Conservation (phyloP, 1,139 yeast species). For the Pichia cactophila region DNA sequence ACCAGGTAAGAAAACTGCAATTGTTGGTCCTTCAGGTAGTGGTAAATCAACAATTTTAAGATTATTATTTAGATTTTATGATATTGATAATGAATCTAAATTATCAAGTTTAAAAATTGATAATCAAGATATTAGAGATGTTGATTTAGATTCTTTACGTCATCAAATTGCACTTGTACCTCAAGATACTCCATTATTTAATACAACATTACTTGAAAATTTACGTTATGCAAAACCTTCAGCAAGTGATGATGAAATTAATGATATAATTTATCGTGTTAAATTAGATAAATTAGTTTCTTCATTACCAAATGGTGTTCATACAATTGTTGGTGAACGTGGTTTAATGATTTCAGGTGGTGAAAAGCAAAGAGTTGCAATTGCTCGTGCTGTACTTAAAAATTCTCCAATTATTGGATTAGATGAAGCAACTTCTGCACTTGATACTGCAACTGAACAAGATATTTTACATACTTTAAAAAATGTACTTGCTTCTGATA, state of each 20-base stretch:
- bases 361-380: slow-evolving; percentile 91
- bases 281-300: slow-evolving; percentile 55
- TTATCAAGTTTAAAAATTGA: slow-evolving; percentile 74
- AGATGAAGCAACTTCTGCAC: slow-evolving; percentile 95
- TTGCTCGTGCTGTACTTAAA: slow-evolving; percentile 79
- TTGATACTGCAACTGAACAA: slow-evolving; percentile 95
- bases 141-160: slow-evolving; percentile 71
- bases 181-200: slow-evolving; percentile 93
- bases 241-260: slow-evolving; percentile 69
- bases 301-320: slow-evolving; percentile 74
- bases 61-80: slow-evolving; percentile 84
- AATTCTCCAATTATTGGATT: slow-evolving; percentile 85
- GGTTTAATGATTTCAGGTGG: slow-evolving; percentile 99
- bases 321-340: slow-evolving; percentile 94
- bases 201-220: slow-evolving; percentile 82
- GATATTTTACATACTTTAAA: slow-evolving; percentile 67
- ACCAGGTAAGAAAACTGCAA: slow-evolving; percentile 83
- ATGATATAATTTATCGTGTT: slow-evolving; percentile 57
- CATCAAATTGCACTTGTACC: slow-evolving; percentile 85
- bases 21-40: slow-evolving; percentile 93
- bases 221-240: slow-evolving; percentile 76
- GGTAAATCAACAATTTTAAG: slow-evolving; percentile 90
- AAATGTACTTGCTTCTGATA: slow-evolving; percentile 22
- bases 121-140: slow-evolving; percentile 78
- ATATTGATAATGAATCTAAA: slow-evolving; percentile 40